Conservation (phyloP, 192 early-diverging fungal species). For the Backusella mclennaniae region DNA sequence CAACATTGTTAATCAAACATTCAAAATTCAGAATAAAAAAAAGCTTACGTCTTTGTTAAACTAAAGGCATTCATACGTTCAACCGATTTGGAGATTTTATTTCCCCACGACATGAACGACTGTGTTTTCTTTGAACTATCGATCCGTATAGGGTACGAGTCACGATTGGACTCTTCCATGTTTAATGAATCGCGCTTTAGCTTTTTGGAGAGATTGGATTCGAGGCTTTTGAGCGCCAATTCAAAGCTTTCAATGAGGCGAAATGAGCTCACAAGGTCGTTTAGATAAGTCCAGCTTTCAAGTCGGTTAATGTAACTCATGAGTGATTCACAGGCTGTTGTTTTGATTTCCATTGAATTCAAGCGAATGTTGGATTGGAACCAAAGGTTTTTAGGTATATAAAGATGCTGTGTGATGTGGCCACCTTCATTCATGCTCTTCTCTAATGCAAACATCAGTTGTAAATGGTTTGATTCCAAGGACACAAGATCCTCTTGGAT, state of each 20-base stretch:
- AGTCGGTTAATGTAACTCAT: conserved; percentile 5
- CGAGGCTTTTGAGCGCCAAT: conserved; percentile 10
- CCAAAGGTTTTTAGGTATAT: conserved; percentile 38
- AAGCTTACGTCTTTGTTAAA: conserved; percentile 26
- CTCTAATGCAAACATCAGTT: conserved; percentile 21
- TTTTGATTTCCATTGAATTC: conserved; percentile 26
- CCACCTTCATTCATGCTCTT: conserved; percentile 28
- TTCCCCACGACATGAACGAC: conserved; percentile 38
- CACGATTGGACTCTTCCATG: neutral
- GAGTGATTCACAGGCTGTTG: conserved; percentile 23
- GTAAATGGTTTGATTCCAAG: neutral
- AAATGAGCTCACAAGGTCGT: conserved; percentile 9
- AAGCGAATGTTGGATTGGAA: conserved; percentile 24
- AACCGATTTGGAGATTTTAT: conserved; percentile 39
- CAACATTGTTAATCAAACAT: neutral
- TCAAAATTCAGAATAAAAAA: neutral
- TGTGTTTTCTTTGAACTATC: conserved; percentile 3
- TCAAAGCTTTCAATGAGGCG: conserved; percentile 14
- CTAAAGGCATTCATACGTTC: conserved; percentile 42
- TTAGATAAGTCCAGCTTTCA: conserved; percentile 28
- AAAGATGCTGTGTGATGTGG: conserved; percentile 21
- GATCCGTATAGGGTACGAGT: neutral
- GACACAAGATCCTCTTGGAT: neutral
- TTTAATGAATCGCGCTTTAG: conserved; percentile 13
- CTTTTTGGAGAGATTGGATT: conserved; percentile 25